These are phyloP conservation scores for Talaromyces funiculosus DNA, from an alignment of 2,329 filamentous ascomycete species.

Conservation along the genomic window DNA sequence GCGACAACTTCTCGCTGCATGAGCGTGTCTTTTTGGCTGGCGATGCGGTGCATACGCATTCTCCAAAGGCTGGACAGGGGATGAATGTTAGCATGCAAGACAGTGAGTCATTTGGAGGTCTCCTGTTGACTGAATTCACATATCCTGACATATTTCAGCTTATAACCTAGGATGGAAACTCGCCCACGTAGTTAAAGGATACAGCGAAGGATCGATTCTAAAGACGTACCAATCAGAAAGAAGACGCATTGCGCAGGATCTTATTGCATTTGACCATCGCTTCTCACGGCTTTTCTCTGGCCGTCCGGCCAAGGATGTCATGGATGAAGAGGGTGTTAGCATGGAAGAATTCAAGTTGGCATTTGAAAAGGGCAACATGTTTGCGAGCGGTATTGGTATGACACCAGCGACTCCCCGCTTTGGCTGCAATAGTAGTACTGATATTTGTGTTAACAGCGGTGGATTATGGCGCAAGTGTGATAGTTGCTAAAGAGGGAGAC, in stretches of 20 bases:
- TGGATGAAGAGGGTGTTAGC: background rate
- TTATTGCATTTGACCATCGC: conserved; percentile 36
- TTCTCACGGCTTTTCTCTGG: conserved; percentile 27
- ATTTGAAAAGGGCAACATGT: background rate
- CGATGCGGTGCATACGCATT: conserved; percentile 52
- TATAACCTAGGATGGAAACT: conserved; percentile 35
- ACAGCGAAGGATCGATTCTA: conserved; percentile 21
- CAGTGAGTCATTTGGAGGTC: conserved; percentile 3
- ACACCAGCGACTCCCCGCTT: too few species aligned
- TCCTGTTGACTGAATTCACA: background rate
- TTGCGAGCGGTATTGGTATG: background rate
- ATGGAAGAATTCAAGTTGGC: background rate
- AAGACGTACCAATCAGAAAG: conserved; percentile 29
- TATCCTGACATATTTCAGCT: background rate
- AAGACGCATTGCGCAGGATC: conserved; percentile 26
- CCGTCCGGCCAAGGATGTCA: background rate
- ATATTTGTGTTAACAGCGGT: background rate
- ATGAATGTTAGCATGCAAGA: conserved; percentile 35
- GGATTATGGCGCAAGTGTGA: background rate
- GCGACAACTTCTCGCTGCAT: conserved; percentile 50
- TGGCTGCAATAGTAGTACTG: background rate
- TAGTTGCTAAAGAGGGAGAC: background rate
- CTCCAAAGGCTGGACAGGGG: conserved; percentile 29
- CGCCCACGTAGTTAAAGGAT: conserved; percentile 23
- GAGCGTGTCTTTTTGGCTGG: conserved; percentile 64